A percentile compares a stretch with the other conserved stretches of the same genome.
These are phyloP conservation scores for Suhomyces faveliae DNA, from an alignment of 805 yeast genomes.

Conservation along the genomic window DNA sequence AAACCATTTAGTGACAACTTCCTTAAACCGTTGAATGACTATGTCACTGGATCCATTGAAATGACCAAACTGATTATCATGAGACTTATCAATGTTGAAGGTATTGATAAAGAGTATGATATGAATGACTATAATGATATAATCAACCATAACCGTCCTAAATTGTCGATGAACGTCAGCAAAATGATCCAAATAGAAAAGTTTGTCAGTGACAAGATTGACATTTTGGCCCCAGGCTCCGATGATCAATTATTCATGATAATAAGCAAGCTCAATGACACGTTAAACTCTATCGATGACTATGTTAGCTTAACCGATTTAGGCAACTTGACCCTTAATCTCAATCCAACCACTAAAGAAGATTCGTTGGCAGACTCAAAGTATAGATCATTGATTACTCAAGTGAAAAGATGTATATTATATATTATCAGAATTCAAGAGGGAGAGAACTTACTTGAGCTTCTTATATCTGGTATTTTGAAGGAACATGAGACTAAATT, in stretches of 20 bases:
- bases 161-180: conserved; percentile 41
- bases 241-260: conserved; percentile 55
- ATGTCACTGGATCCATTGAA: conserved; percentile 51
- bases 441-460: conserved; percentile 62
- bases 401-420: conserved; percentile 77
- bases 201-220: conserved; percentile 41
- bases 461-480: conserved; percentile 64
- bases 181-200: conserved; percentile 49
- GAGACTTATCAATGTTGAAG: conserved; percentile 51
- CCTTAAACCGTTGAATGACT: conserved; percentile 78
- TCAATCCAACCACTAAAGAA: conserved; percentile 52
- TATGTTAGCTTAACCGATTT: conserved; percentile 50
- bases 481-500: conserved; percentile 69
- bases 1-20: conserved; percentile 68
- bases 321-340: conserved; percentile 52
- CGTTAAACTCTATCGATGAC: conserved; percentile 37
- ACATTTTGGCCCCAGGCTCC: conserved; percentile 43
- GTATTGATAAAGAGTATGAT: conserved; percentile 58
- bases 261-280: conserved; percentile 41
- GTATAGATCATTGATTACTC: conserved; percentile 58
- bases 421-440: conserved; percentile 83
- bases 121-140: conserved; percentile 71
- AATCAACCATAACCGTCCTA: conserved; percentile 46
- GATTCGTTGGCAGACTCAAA: conserved; percentile 54
- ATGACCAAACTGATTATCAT: conserved; percentile 46